phyloP scores from a whole-genome alignment of 495 filamentous ascomycete species.

The Podospora australis region DNA sequence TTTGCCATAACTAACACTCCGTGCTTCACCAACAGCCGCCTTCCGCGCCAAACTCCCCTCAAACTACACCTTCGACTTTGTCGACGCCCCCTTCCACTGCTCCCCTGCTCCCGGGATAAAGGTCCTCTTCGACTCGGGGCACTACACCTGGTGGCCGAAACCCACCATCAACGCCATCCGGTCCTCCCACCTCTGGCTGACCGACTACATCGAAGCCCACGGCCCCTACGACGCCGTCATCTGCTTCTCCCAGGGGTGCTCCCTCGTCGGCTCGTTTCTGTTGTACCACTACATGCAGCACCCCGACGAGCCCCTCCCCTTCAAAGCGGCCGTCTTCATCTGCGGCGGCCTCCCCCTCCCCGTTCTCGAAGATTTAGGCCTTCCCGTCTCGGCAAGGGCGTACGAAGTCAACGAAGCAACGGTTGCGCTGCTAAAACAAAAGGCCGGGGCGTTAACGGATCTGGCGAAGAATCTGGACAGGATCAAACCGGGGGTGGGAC shows the following conservation, averaged over 20 bases:
- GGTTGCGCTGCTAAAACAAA: constrained; percentile 18
- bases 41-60: constrained; percentile 26
- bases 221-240: constrained; percentile 58
- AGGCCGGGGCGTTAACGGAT: constrained; percentile 25
- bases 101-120: constrained; percentile 47
- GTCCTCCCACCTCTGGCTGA: constrained; percentile 40
- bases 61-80: constrained; percentile 46
- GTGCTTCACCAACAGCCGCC: constrained; percentile 20
- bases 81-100: constrained; percentile 43
- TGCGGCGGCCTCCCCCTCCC: constrained; percentile 47
- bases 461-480: constrained; percentile 23
- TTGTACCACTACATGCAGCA: constrained; percentile 32
- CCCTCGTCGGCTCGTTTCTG: constrained; percentile 43
- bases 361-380: constrained; percentile 46
- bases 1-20: background rate
- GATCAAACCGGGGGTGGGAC: constrained; percentile 17
- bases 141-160: constrained; percentile 42
- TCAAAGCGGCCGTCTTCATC: constrained; percentile 55
- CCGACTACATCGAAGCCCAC: constrained; percentile 36
- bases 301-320: constrained; percentile 35
- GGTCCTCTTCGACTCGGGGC: constrained; percentile 44
- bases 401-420: constrained; percentile 32
- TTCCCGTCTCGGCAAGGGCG: constrained; percentile 39
- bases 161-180: constrained; percentile 32
- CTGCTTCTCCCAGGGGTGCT: constrained; percentile 55